Percentiles rank a stretch among this genome's conserved stretches.
phyloP scores from a whole-genome alignment of 192 early-diverging fungal species.

The Jimgerdemannia lactiflua region DNA sequence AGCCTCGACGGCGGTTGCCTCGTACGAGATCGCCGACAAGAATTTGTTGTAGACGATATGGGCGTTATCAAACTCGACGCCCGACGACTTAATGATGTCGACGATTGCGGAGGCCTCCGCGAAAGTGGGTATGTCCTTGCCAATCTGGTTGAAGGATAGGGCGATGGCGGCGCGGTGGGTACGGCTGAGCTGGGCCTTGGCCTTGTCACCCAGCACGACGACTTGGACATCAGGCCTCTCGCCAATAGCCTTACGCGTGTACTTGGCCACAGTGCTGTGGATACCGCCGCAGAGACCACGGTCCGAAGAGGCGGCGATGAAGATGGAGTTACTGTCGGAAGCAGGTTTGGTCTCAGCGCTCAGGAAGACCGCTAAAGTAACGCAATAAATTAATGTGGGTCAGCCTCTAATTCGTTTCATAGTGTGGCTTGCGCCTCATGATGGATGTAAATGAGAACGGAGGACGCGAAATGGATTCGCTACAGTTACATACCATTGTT shows the following conservation, averaged over 20 bases:
- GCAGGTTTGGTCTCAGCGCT: conserved; percentile 70
- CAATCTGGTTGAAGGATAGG: conserved; percentile 90
- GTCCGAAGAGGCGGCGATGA: conserved; percentile 90
- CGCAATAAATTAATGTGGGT: not conserved
- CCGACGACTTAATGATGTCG: conserved; percentile 68
- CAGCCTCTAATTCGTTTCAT: not conserved
- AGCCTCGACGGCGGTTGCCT: conserved; percentile 66
- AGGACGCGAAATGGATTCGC: conserved; percentile 4
- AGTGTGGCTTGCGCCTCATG: not conserved
- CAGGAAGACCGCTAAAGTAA: conserved; percentile 58
- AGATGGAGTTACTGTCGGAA: conserved; percentile 65
- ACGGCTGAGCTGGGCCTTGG: conserved; percentile 86
- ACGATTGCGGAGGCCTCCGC: conserved; percentile 82
- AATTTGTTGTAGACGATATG: conserved; percentile 94
- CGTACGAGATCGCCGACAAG: conserved; percentile 92
- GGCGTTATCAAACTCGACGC: conserved; percentile 65
- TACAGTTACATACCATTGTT: conserved; percentile 51
- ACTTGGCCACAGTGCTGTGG: conserved; percentile 91
- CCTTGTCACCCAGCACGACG: conserved; percentile 91
- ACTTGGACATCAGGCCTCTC: conserved; percentile 52
- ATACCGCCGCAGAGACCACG: conserved; percentile 99
- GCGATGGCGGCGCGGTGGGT: conserved; percentile 71
- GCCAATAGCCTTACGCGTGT: conserved; percentile 63
- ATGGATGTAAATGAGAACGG: conserved; percentile 3
- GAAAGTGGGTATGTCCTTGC: conserved; percentile 85